These are phyloP conservation scores for Debaryomycetaceae sp. DNA, from an alignment of 1,139 yeast genomes.

Conservation along the genomic window DNA sequence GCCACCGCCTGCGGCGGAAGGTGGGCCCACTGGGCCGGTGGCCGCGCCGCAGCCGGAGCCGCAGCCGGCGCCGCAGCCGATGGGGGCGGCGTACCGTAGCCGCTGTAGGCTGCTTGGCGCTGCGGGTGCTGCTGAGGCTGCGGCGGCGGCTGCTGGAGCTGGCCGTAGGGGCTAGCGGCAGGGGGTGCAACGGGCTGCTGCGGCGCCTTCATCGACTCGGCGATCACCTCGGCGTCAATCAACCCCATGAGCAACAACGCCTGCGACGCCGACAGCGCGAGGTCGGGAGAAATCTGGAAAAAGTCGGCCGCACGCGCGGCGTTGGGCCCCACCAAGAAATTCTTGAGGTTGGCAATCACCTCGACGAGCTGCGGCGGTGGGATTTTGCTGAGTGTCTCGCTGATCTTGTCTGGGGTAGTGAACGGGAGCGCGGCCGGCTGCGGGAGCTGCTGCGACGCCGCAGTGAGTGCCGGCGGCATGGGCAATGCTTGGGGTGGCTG, in stretches of 20 bases:
- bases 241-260: constrained; percentile 75
- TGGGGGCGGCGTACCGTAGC: constrained; percentile 7
- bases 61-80: constrained; percentile 10
- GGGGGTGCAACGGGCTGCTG: constrained; percentile 18
- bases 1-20: constrained; percentile 46
- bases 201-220: constrained; percentile 33
- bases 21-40: constrained; percentile 40
- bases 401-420: constrained; percentile 47
- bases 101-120: constrained; percentile 10
- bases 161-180: constrained; percentile 18
- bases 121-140: constrained; percentile 10
- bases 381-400: constrained; percentile 52
- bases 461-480: constrained; percentile 42
- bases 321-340: constrained; percentile 45
- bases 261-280: constrained; percentile 66
- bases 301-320: constrained; percentile 48
- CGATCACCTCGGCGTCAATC: constrained; percentile 59
- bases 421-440: constrained; percentile 41
- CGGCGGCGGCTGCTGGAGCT: constrained; percentile 10
- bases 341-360: constrained; percentile 59
- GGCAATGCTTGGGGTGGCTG: too few relatives aligned
- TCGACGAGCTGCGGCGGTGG: constrained; percentile 71
- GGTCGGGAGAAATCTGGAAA: constrained; percentile 51
- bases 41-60: constrained; percentile 11
- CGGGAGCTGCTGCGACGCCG: constrained; percentile 52